These are phyloP conservation scores for Arthrobotrys sphaeroides DNA, from an alignment of 2,329 filamentous ascomycete species.

Conservation along the genomic window DNA sequence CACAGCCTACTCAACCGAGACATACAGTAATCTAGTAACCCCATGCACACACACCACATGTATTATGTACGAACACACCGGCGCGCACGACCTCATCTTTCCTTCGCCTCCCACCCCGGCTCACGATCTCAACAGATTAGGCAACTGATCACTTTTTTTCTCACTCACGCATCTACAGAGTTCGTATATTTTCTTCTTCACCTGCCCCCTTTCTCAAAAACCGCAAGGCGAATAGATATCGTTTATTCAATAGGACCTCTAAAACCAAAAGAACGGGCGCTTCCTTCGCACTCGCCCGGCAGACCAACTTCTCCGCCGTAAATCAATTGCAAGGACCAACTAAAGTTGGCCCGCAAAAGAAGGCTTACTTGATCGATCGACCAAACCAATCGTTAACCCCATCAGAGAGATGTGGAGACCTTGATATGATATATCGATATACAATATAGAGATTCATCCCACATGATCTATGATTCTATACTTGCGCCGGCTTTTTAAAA, in stretches of 20 bases:
- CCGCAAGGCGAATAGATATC: background rate
- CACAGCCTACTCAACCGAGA: constrained; percentile 6
- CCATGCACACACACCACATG: background rate
- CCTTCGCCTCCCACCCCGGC: too few relatives aligned
- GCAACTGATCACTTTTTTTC: background rate
- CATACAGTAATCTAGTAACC: background rate
- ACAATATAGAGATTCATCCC: background rate
- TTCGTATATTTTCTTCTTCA: background rate
- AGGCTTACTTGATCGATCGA: constrained; percentile 2
- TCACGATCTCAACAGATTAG: constrained; percentile 2
- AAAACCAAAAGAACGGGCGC: background rate
- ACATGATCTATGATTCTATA: constrained; percentile 5
- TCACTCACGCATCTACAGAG: background rate
- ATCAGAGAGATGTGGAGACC: background rate
- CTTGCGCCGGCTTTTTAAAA: too few relatives aligned
- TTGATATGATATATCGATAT: background rate
- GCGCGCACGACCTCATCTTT: too few relatives aligned
- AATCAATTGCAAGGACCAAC: constrained; percentile 4
- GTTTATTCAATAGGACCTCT: background rate
- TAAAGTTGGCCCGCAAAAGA: background rate
- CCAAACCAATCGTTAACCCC: background rate
- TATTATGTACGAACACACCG: too few relatives aligned
- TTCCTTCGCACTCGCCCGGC: background rate
- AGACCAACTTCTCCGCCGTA: constrained; percentile 1
- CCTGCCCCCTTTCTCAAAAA: background rate